Percentiles rank a stretch among this genome's conserved stretches.
Conservation (phyloP, 768 basidiomycete species). For the Galerina sulciceps region DNA sequence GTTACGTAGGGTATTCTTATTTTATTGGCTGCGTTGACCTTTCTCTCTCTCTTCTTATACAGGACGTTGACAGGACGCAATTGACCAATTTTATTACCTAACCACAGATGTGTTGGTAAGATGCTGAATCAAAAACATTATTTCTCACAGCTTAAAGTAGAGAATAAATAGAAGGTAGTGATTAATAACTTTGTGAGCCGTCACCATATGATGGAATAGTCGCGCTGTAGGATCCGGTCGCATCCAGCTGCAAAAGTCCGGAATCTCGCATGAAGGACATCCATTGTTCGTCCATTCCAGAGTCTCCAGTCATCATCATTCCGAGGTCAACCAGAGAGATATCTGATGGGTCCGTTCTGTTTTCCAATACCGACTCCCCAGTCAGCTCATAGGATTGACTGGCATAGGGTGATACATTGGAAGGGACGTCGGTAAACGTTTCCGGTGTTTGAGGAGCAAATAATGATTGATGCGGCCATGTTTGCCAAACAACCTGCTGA, state of each 20-base stretch:
- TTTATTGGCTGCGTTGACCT: too few species aligned
- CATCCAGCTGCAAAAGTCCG: constrained; percentile 49
- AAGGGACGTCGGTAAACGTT: constrained; percentile 20
- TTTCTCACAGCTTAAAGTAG: too few species aligned
- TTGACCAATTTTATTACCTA: too few species aligned
- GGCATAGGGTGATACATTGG: constrained; percentile 13
- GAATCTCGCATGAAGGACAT: constrained; percentile 66
- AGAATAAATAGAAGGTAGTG: too few species aligned
- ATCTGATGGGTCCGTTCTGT: constrained; percentile 35
- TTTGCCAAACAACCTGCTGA: constrained; percentile 11
- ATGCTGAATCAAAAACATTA: too few species aligned
- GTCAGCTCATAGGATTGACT: not conserved
- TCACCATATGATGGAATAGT: too few species aligned
- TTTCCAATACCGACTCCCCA: constrained; percentile 6
- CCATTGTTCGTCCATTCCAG: constrained; percentile 72
- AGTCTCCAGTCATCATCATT: constrained; percentile 59
- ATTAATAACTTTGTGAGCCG: not conserved
- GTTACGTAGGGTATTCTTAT: too few species aligned
- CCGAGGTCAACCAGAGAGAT: constrained; percentile 43
- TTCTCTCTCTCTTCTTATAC: too few species aligned
- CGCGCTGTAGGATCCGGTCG: constrained; percentile 6
- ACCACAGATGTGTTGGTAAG: too few species aligned
- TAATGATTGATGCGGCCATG: constrained; percentile 14
- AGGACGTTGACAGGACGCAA: too few species aligned
- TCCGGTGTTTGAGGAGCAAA: constrained; percentile 19